A percentile compares a stretch with the other conserved stretches of the same genome.
Conservation (phyloP, 1,284 basidiomycete genomes). For the Abortiporus biennis region DNA sequence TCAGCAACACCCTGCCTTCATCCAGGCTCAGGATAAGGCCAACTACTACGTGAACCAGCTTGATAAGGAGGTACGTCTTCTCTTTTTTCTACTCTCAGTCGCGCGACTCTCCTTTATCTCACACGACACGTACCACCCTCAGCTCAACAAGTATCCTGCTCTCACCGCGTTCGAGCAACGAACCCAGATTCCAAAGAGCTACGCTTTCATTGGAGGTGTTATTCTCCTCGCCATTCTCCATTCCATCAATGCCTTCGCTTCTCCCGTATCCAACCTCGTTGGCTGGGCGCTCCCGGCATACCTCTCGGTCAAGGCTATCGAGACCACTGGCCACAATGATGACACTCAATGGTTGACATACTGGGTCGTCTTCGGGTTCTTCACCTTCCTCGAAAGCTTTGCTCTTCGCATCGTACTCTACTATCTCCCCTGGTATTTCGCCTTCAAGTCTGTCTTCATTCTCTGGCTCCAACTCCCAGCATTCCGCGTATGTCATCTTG, state of each 20-base stretch:
- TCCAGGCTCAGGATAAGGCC: conserved; percentile 75
- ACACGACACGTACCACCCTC: conserved; percentile 17
- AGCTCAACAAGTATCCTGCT: conserved; percentile 91
- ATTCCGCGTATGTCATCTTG: conserved; percentile 58
- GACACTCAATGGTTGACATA: conserved; percentile 88
- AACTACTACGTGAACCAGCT: conserved; percentile 77
- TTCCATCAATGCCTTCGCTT: conserved; percentile 77
- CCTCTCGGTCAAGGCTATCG: conserved; percentile 82
- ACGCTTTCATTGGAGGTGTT: conserved; percentile 76
- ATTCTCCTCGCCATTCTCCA: conserved; percentile 64
- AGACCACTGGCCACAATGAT: conserved; percentile 65
- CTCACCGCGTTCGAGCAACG: conserved; percentile 82
- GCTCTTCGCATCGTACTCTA: conserved; percentile 71
- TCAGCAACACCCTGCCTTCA: conserved; percentile 79
- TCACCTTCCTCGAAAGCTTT: conserved; percentile 81
- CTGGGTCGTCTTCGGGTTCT: conserved; percentile 83
- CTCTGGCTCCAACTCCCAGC: conserved; percentile 82
- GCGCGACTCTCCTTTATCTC: conserved; percentile 9
- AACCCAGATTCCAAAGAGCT: conserved; percentile 91
- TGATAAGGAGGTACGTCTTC: conserved; percentile 82
- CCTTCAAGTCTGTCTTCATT: conserved; percentile 85
- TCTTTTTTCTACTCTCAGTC: background rate
- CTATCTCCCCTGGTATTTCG: conserved; percentile 87
- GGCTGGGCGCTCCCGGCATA: conserved; percentile 83
- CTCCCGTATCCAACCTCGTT: conserved; percentile 78